Evolutionary conservation across 2,329 filamentous ascomycete genomes (phyloP).

Genomic region (Onygenales sp.): DNA sequence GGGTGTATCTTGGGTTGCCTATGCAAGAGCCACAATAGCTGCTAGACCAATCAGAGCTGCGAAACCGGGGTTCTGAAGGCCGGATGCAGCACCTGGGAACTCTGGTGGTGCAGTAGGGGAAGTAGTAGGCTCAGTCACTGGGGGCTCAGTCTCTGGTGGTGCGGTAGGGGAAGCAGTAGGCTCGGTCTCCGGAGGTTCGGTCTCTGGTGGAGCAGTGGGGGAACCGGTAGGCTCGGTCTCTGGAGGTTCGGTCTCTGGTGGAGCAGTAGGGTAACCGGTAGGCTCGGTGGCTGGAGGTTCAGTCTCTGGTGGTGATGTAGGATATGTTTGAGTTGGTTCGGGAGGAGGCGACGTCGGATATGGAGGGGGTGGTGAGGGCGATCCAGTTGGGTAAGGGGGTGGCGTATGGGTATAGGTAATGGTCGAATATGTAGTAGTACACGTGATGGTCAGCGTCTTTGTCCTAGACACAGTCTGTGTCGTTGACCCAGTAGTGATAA

Average conservation of each 20-base stretch:
- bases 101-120: constrained; percentile 5
- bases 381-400: constrained; percentile 1
- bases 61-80: constrained; percentile 5
- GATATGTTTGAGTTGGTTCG: background rate
- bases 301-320: background rate
- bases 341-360: background rate
- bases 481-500: constrained; percentile 14
- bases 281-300: constrained; percentile 1
- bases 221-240: constrained; percentile 4
- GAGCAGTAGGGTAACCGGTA: background rate
- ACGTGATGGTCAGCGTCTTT: constrained; percentile 15
- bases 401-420: background rate
- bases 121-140: constrained; percentile 35
- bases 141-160: constrained; percentile 20
- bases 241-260: constrained; percentile 5
- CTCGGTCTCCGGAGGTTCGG: background rate
- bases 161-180: background rate
- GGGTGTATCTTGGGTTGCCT: background rate
- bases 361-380: background rate
- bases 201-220: constrained; percentile 4
- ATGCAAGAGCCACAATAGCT: constrained; percentile 9
- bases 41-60: constrained; percentile 7
- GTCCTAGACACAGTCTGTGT: constrained; percentile 16
- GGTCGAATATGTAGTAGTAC: constrained; percentile 11
- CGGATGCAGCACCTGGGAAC: constrained; percentile 8